Evolutionary conservation across 2,329 filamentous ascomycete genomes (phyloP), one percentile per base, ranked within the genome.

Genomic region (Epichloe festucae): DNA sequence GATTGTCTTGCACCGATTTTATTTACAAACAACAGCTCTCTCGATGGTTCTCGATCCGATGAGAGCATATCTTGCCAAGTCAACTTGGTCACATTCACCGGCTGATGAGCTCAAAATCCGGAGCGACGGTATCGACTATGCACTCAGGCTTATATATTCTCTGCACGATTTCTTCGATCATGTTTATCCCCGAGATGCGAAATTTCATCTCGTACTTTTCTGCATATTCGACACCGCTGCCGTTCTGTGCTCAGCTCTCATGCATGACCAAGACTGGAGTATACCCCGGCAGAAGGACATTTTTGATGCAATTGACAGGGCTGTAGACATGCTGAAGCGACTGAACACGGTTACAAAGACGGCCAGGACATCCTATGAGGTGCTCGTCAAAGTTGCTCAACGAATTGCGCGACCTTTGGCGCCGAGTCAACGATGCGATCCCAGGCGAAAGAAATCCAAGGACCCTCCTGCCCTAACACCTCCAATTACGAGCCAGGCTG

Each of bases 201-300:
- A 73, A 38, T 76, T 74, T 42, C 72, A 76, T 55, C 68, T 73
- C 49, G 69, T 74, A 5, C 62, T 74, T 0, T 78, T 77, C 52
- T 65, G 67, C 43, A 70, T 76, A 35, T 78, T 78, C 46, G 73
- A 78, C 54, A 74, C 72, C 0, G 69, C 73, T 0, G 72, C 75
- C 0, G 63, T 75, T 17, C 59, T 77, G 4, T 77, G 73, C 61
- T 77, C 74, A 0, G 70, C 74, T 3, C 63, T 78, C 6, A 66
- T 76, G 4, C 74, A 78, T 53, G 75, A 78, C 52, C 58, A 63
- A n/a, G 63, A 71, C 34, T 56, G 60, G 17, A 63, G 60, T 12
- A 62, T 77, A 3, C 67, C 69, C 4, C 65, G 65, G 12, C 69
- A 70, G 12, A 62, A 69, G 2, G 66, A 71, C 15, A 63, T 73